Conservation (phyloP, 352 stramenopile genomes). For the Globisporangium polare region DNA sequence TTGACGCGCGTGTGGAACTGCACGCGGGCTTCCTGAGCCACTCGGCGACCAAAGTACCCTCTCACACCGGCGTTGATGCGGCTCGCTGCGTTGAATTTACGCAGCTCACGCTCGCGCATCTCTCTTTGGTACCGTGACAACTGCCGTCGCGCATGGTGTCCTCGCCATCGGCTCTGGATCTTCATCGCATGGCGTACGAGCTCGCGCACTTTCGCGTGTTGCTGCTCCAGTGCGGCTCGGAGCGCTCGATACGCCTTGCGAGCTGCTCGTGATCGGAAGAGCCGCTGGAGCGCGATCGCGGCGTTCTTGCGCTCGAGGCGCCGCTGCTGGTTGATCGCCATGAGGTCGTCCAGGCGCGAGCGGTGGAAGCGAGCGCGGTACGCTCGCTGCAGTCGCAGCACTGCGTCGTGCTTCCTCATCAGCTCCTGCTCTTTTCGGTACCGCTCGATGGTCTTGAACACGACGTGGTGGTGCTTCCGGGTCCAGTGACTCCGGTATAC, state of each 20-base stretch:
- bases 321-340: slow-evolving; percentile 54
- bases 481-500: slow-evolving; percentile 62
- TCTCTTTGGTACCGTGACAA: slow-evolving; percentile 28
- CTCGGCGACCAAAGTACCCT: slow-evolving; percentile 53
- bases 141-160: slow-evolving; percentile 35
- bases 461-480: slow-evolving; percentile 38
- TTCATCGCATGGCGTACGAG: slow-evolving; percentile 43
- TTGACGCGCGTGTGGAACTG: slow-evolving; percentile 26
- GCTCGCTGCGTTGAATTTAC: slow-evolving; percentile 42
- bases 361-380: slow-evolving; percentile 64
- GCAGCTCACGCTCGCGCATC: slow-evolving; percentile 26
- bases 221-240: slow-evolving; percentile 34
- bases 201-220: slow-evolving; percentile 30
- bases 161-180: slow-evolving; percentile 67
- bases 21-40: slow-evolving; percentile 36
- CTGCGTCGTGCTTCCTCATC: slow-evolving; percentile 33
- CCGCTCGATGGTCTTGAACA: slow-evolving; percentile 60
- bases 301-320: slow-evolving; percentile 49
- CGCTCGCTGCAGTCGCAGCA: slow-evolving; percentile 39
- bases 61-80: slow-evolving; percentile 58
- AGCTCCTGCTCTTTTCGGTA: slow-evolving; percentile 51
- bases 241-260: slow-evolving; percentile 51
- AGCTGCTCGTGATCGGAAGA: slow-evolving; percentile 54
- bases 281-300: slow-evolving; percentile 48
- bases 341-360: slow-evolving; percentile 70